Evolutionary conservation across 2,329 filamentous ascomycete species (phyloP).

Genomic region (Pseudogymnoascus sp.): DNA sequence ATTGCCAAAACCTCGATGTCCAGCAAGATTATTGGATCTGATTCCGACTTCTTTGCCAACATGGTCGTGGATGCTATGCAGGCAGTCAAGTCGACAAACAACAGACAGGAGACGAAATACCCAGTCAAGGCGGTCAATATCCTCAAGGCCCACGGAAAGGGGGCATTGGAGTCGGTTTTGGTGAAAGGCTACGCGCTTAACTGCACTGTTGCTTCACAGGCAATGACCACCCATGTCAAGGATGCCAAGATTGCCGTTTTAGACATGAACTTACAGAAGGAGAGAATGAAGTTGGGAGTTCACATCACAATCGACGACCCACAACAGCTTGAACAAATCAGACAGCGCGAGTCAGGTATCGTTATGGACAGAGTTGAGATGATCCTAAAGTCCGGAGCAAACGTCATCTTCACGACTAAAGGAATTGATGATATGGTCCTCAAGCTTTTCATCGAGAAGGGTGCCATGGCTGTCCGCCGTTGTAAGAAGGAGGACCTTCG

Average conservation of each 20-base stretch:
- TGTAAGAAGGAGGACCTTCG: constrained; percentile 98
- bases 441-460: constrained; percentile 90
- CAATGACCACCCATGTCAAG: constrained; percentile 86
- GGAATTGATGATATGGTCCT: constrained; percentile 94
- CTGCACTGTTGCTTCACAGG: constrained; percentile 96
- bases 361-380: constrained; percentile 90
- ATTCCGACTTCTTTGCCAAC: constrained; percentile 94
- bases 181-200: constrained; percentile 97
- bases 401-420: constrained; percentile 94
- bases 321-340: constrained; percentile 94
- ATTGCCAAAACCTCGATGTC: constrained; percentile 99
- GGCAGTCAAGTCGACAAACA: constrained; percentile 89
- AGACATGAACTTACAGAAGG: constrained; percentile 98
- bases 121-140: constrained; percentile 99
- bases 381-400: constrained; percentile 95
- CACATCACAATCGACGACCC: constrained; percentile 98
- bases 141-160: constrained; percentile 96
- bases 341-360: constrained; percentile 86
- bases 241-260: constrained; percentile 96
- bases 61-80: constrained; percentile 97
- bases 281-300: constrained; percentile 97
- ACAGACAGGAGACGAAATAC: constrained; percentile 86
- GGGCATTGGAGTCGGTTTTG: constrained; percentile 75
- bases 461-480: constrained; percentile 88
- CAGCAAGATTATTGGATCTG: constrained; percentile 94